These are phyloP conservation scores for Talaromyces sp. DNA, from an alignment of 2,329 filamentous ascomycete species.

Conservation along the genomic window DNA sequence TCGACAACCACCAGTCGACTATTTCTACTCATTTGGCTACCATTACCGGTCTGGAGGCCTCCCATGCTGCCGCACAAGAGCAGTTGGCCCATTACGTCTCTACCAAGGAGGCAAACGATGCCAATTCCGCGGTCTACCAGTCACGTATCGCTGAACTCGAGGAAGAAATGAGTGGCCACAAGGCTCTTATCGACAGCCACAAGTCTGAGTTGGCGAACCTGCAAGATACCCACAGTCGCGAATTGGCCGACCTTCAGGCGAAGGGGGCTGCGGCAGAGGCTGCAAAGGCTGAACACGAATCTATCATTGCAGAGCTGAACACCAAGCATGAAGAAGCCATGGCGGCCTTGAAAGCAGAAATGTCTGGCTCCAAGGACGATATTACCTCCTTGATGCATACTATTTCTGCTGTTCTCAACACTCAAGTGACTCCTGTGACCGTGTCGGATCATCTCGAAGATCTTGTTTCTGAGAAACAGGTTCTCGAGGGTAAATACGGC, in stretches of 20 bases:
- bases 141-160: constrained; percentile 50
- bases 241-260: constrained; percentile 30
- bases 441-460: constrained; percentile 61
- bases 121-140: constrained; percentile 40
- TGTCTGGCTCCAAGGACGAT: constrained; percentile 60
- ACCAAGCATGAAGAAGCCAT: constrained; percentile 54
- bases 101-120: constrained; percentile 51
- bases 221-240: constrained; percentile 46
- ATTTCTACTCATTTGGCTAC: constrained; percentile 63
- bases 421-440: constrained; percentile 49
- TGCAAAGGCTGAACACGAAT: constrained; percentile 29
- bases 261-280: constrained; percentile 4
- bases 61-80: constrained; percentile 59
- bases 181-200: constrained; percentile 28
- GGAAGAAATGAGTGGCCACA: constrained; percentile 51
- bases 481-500: constrained; percentile 37
- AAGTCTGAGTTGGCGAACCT: constrained; percentile 43
- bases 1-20: constrained; percentile 73
- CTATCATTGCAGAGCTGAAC: constrained; percentile 46
- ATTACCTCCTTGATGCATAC: constrained; percentile 59
- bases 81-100: constrained; percentile 63
- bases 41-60: constrained; percentile 67
- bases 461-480: constrained; percentile 35
- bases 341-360: constrained; percentile 55
- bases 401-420: constrained; percentile 40